Evolutionary conservation across 352 stramenopile genomes (phyloP), one percentile per base, ranked within the genome.

Genomic region (Ophiocytium majus): DNA sequence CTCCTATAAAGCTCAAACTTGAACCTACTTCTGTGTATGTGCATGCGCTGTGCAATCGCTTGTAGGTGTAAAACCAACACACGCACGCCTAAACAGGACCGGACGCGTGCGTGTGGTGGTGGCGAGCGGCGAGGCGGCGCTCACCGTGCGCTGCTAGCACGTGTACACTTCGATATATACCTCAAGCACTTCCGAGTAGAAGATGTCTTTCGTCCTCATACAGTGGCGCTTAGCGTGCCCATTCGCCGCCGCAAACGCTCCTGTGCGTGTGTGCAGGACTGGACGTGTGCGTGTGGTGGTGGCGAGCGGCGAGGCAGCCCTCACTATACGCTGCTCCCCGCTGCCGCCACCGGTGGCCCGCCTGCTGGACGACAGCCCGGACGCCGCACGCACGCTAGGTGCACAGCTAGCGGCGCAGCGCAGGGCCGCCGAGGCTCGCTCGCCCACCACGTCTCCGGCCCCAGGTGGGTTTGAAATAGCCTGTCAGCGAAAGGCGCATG

Each of bases 81-180:
- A n/a, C n/a, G n/a, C n/a, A n/a, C n/a, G n/a, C n/a, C n/a, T n/a
- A n/a, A n/a, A 35, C 71, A 79, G 71, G 49, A 86, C 33, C 23
- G 75, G 83, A 91, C 76, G 92, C 90, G 43, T 85, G 86, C 63
- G 88, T 32, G 90, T 91, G 37, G 93, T 92, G 10, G 95, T 92
- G 0, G 91, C 90, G 0, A 92, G 95, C 76, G 91, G 91, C 10
- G 91, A 89, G 32, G 83, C 95, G 14, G 93, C 92, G 19, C 74
- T 96, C 5, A 94, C 94, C 50, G 57, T 97, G n/a, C 92, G 92
- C 17, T 92, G 92, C 10, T 80, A 95, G 43, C 93, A 93, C 57
- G 19, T 66, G 57, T 66, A 66, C 19, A 66, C 57, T 66, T 23
- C 28, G 28, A 66, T 66, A 66, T 66, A 66, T 28, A 66, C 17